These are phyloP conservation scores for Suillus bovinus DNA, from an alignment of 768 basidiomycete genomes.

Conservation along the genomic window DNA sequence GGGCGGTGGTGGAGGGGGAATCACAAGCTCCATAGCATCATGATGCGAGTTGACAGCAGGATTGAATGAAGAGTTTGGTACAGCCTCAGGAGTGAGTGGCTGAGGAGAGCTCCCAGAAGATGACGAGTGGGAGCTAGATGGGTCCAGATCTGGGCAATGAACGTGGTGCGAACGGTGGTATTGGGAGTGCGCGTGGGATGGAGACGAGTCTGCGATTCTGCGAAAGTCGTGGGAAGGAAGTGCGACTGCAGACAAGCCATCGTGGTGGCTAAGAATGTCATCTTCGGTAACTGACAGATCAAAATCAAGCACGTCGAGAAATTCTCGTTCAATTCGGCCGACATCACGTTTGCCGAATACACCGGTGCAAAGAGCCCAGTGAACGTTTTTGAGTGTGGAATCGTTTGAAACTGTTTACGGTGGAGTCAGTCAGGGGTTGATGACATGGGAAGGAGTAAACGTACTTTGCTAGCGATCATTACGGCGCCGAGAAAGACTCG, in stretches of 20 bases:
- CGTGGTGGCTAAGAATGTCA: constrained; percentile 55
- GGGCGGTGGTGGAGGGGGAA: constrained; percentile 23
- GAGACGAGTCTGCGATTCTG: constrained; percentile 23
- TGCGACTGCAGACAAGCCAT: constrained; percentile 32
- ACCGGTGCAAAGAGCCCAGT: constrained; percentile 86
- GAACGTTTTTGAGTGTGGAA: constrained; percentile 86
- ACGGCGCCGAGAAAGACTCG: constrained; percentile 90
- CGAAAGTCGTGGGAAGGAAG: constrained; percentile 28
- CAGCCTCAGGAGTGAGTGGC: constrained; percentile 32
- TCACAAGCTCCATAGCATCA: constrained; percentile 25
- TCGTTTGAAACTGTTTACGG: constrained; percentile 74
- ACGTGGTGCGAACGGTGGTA: constrained; percentile 22
- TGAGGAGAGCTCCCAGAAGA: constrained; percentile 36
- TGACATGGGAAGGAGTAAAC: constrained; percentile 15
- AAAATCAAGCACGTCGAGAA: constrained; percentile 77
- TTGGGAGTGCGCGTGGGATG: constrained; percentile 19
- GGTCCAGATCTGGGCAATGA: constrained; percentile 44
- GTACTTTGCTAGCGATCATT: constrained; percentile 83
- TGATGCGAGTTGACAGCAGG: constrained; percentile 28
- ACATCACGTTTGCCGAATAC: constrained; percentile 82
- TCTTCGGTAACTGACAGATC: constrained; percentile 65
- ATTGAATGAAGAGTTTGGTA: constrained; percentile 21
- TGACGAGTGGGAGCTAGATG: constrained; percentile 40
- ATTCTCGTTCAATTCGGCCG: constrained; percentile 80
- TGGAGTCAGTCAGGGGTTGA: constrained; percentile 9